These are phyloP conservation scores for Metrosideros polymorpha DNA, from an alignment of 441 rosid species.

Conservation along the genomic window DNA sequence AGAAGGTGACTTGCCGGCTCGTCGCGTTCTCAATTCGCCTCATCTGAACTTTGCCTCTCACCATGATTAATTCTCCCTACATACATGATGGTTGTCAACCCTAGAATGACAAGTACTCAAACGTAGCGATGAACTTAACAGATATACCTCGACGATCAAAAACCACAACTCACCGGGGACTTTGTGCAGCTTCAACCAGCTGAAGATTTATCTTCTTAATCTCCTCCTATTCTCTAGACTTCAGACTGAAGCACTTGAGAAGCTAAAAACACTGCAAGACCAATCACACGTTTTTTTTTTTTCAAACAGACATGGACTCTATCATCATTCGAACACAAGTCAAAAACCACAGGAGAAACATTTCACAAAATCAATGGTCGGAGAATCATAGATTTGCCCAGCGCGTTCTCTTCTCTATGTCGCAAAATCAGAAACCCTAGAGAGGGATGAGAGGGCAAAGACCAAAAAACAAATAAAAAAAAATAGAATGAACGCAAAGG, in stretches of 20 bases:
- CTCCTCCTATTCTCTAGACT: neutral
- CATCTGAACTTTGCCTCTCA: neutral
- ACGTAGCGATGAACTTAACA: neutral
- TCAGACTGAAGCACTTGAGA: neutral
- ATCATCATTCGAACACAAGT: neutral
- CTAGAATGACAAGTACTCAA: neutral
- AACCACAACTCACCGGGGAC: neutral
- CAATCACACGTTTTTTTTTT: neutral
- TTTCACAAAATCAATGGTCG: neutral
- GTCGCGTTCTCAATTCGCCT: neutral
- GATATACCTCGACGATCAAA: neutral
- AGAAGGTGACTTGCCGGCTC: neutral
- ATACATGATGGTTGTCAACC: neutral
- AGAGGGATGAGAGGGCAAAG: neutral
- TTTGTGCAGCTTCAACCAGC: neutral
- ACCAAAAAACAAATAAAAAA: neutral
- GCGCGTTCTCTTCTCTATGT: neutral
- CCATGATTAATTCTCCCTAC: neutral
- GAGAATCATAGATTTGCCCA: neutral
- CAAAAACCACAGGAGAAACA: neutral
- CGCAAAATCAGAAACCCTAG: neutral
- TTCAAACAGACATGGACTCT: neutral
- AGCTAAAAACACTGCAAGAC: neutral
- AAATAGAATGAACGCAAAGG: neutral
- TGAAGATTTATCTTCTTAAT: neutral